Percentiles rank a stretch among this genome's conserved stretches.
These are phyloP conservation scores for Cornus controversa DNA, from an alignment of 148 eudicot species.

Conservation along the genomic window DNA sequence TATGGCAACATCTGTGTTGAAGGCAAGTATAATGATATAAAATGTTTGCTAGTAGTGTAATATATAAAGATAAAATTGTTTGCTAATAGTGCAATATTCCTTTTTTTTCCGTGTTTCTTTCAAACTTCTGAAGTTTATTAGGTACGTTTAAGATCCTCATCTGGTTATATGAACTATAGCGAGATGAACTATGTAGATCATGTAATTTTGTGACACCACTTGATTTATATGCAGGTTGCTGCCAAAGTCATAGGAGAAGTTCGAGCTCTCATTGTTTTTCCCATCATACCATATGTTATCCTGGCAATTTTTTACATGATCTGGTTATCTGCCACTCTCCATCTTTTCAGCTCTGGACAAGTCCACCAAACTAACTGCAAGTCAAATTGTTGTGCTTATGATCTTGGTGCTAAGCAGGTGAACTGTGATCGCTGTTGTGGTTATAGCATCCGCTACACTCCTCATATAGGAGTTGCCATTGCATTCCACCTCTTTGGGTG, in stretches of 20 bases:
- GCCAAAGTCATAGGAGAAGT: constrained; percentile 66
- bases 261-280: constrained; percentile 55
- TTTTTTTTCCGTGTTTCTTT: too few relatives aligned
- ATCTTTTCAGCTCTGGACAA: constrained; percentile 56
- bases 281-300: constrained; percentile 42
- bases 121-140: not conserved
- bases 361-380: constrained; percentile 51
- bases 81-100: not conserved
- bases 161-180: not conserved
- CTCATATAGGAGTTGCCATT: constrained; percentile 51
- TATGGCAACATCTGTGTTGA: constrained; percentile 61
- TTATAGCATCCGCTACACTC: constrained; percentile 52
- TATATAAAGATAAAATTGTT: not conserved
- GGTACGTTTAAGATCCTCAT: not conserved
- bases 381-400: constrained; percentile 58
- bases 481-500: constrained; percentile 57
- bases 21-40: constrained; percentile 34
- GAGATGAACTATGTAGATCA: not conserved
- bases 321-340: constrained; percentile 53
- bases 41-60: too few relatives aligned
- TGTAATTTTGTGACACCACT: not conserved
- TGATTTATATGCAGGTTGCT: constrained; percentile 42
- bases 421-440: constrained; percentile 63
- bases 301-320: constrained; percentile 57
- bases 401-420: constrained; percentile 41